Base-by-base conservation (phyloP, 768 basidiomycete species). In the Podaxis pistillaris region DNA sequence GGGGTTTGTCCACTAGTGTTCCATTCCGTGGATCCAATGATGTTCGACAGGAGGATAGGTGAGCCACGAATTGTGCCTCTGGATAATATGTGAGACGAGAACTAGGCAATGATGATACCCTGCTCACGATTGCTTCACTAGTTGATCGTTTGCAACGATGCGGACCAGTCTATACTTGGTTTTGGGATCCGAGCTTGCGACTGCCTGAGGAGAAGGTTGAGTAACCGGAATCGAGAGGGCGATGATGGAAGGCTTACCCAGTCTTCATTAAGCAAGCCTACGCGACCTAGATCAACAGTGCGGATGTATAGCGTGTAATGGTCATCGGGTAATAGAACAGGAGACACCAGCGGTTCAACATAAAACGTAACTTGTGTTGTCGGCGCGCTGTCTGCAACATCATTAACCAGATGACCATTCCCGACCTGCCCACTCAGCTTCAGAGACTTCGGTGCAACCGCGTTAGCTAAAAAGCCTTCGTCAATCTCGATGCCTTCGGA, bases 251-350 rank as follows among this genome's bases (percentile, higher is more conserved):
- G 19, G 66, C 75, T 56, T 72, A 90, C 93, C 93, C 93, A 94
- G 69, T 93, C 92, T 36, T 88, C 88, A 64, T 84, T 83, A 55
- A 91, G 77, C 5, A 88, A 71, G 13, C 93, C 91, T 46, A 91
- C 74, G 57, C 78, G 82, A 41, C 83, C 81, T 15, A 94, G 77
- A 62, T 90, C 86, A n/a, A 78, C 68, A 1, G 89, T 86, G 36
- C 81, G 80, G 37, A 90, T 66, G 70, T 88, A 91, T 0, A 92
- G 66, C 2, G 87, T 82, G 46, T 74, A 76, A 55, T 88, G 81
- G 58, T 88, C 86, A 38, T 79, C 67, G 9, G 70, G 54, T 1
- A 46, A 15, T 30, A 79, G 74, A 12, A 78, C 66, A 1, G 76
- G 76, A 1, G 65, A 64, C 36, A 68, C 62, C 41, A 86, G 68